Percentiles rank a stretch among this genome's conserved stretches.
These are phyloP conservation scores for Neobulgaria alba DNA, from an alignment of 2,329 filamentous ascomycete species.

Conservation along the genomic window DNA sequence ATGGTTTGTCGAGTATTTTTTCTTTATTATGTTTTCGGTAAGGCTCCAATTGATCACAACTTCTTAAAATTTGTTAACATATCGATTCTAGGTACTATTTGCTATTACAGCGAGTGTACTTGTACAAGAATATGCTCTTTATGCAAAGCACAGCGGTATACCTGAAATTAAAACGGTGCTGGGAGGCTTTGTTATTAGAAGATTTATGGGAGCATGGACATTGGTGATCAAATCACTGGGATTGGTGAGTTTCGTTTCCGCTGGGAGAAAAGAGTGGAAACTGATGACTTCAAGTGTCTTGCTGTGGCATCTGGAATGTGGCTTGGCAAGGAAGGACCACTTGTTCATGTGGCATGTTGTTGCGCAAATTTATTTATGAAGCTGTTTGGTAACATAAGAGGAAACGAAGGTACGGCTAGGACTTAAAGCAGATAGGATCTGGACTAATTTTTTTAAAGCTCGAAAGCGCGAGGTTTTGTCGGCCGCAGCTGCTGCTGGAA, in stretches of 20 bases:
- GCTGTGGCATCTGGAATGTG: conserved; percentile 92
- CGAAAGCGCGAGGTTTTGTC: conserved; percentile 90
- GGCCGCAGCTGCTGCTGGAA: conserved; percentile 65
- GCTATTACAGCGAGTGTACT: conserved; percentile 69
- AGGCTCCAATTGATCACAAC: too few species aligned
- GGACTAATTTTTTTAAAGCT: conserved; percentile 39
- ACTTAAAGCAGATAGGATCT: conserved; percentile 22
- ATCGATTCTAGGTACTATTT: conserved; percentile 54
- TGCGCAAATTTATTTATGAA: conserved; percentile 94
- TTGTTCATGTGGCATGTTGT: conserved; percentile 95
- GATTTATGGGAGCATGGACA: conserved; percentile 83
- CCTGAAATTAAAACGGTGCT: conserved; percentile 96
- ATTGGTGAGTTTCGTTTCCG: conserved; percentile 46
- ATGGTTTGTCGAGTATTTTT: conserved; percentile 79
- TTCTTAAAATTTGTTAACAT: too few species aligned
- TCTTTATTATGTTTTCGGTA: conserved; percentile 81
- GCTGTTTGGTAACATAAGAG: conserved; percentile 69
- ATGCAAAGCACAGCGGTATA: conserved; percentile 92
- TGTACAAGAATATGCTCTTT: conserved; percentile 74
- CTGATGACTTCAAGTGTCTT: conserved; percentile 55
- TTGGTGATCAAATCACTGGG: conserved; percentile 83
- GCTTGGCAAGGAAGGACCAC: conserved; percentile 90
- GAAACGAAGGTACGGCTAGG: conserved; percentile 63
- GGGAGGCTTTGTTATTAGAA: conserved; percentile 84
- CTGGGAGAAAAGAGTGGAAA: background rate